These are phyloP conservation scores for Sclerotinia trifoliorum DNA, from an alignment of 2,329 filamentous ascomycete species.

Conservation along the genomic window DNA sequence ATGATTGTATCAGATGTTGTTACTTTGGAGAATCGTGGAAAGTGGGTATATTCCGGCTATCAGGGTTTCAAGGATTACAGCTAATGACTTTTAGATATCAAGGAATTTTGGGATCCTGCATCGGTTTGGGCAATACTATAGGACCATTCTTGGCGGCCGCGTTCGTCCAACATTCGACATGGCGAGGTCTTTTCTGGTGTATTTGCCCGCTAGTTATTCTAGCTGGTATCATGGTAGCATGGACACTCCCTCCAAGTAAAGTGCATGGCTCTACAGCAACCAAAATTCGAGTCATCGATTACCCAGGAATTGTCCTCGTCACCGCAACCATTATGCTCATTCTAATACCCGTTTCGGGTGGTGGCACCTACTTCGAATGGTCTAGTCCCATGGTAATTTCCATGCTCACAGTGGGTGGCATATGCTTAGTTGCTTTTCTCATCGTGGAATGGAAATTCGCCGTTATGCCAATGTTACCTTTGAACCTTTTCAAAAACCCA, in stretches of 20 bases:
- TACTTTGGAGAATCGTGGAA: conserved; percentile 57
- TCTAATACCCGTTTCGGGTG: conserved; percentile 62
- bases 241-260: conserved; percentile 53
- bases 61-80: not conserved
- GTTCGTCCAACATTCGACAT: conserved; percentile 43
- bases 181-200: conserved; percentile 50
- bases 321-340: conserved; percentile 58
- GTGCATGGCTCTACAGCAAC: conserved; percentile 48
- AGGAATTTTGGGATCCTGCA: conserved; percentile 45
- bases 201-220: conserved; percentile 52
- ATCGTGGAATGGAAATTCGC: conserved; percentile 57
- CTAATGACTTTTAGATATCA: conserved; percentile 40
- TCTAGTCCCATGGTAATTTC: conserved; percentile 56
- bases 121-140: conserved; percentile 46
- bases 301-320: conserved; percentile 54
- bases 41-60: conserved; percentile 40
- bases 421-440: conserved; percentile 50
- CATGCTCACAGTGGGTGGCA: conserved; percentile 53
- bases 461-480: conserved; percentile 56
- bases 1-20: conserved; percentile 62
- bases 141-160: conserved; percentile 48
- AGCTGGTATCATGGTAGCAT: conserved; percentile 47
- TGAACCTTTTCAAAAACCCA: conserved; percentile 54
- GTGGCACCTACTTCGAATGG: conserved; percentile 57
- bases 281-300: conserved; percentile 57